These are phyloP conservation scores for Alternaria metachromatica DNA, from an alignment of 2,329 filamentous ascomycete genomes.

Conservation along the genomic window DNA sequence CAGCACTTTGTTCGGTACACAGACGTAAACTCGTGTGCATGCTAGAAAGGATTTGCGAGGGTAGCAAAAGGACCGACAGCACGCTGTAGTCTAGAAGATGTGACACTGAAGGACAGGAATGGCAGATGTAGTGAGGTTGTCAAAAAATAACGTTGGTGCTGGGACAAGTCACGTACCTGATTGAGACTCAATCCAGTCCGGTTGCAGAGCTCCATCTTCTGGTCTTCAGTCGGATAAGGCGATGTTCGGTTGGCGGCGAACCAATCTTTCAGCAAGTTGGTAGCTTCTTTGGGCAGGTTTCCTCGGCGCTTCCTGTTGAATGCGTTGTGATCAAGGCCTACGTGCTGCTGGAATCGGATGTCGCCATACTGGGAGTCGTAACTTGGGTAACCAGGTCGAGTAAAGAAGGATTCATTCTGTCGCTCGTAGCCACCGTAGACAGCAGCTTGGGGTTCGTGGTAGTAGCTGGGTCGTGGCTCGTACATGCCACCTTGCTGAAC, in stretches of 20 bases:
- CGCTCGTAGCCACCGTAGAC: slow-evolving; percentile 27
- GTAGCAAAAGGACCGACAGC: slow-evolving; percentile 4
- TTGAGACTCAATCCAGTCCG: slow-evolving; percentile 80
- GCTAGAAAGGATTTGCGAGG: not conserved
- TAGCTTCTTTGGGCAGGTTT: slow-evolving; percentile 90
- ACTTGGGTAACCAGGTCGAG: slow-evolving; percentile 18
- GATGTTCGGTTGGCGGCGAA: slow-evolving; percentile 64
- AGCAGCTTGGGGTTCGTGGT: slow-evolving; percentile 30
- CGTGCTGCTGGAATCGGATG: slow-evolving; percentile 39
- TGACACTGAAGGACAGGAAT: slow-evolving; percentile 19
- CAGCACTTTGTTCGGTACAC: slow-evolving; percentile 7
- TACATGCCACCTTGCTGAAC: slow-evolving; percentile 17
- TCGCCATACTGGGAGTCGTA: slow-evolving; percentile 33
- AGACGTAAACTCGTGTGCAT: not conserved
- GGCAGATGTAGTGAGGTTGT: slow-evolving; percentile 32
- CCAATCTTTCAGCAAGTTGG: slow-evolving; percentile 81
- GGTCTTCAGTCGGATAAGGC: slow-evolving; percentile 86
- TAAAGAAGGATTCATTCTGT: slow-evolving; percentile 29
- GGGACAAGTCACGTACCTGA: slow-evolving; percentile 53
- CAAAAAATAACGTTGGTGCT: slow-evolving; percentile 49
- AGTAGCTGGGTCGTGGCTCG: slow-evolving; percentile 35
- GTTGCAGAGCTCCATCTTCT: slow-evolving; percentile 81
- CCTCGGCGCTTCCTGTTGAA: slow-evolving; percentile 68
- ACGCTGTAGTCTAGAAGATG: slow-evolving; percentile 4
- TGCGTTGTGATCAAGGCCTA: slow-evolving; percentile 35